These are phyloP conservation scores for Phytomonas serpens DNA, from an alignment of 208 protist genomes.

Conservation along the genomic window DNA sequence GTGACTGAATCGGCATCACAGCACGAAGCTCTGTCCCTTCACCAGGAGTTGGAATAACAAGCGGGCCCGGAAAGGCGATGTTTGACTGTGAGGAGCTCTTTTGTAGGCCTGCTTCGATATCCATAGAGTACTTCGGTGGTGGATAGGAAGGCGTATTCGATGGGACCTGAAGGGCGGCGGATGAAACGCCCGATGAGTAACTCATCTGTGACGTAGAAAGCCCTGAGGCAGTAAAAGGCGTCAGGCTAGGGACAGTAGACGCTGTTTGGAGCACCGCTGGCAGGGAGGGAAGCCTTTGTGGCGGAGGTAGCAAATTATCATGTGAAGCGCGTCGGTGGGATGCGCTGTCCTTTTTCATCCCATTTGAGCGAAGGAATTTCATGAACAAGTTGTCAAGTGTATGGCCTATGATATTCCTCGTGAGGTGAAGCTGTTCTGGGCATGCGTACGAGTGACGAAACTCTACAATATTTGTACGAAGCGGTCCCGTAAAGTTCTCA, in stretches of 20 bases:
- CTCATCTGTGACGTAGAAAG: not conserved
- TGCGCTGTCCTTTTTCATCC: not conserved
- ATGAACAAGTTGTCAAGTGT: conserved; percentile 11
- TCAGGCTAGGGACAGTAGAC: not conserved
- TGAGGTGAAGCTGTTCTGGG: conserved; percentile 40
- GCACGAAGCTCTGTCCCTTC: not conserved
- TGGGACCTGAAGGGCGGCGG: not conserved
- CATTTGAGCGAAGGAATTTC: conserved; percentile 2
- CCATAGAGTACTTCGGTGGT: not conserved
- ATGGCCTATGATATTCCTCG: conserved; percentile 21
- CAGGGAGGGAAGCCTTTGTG: conserved; percentile 7
- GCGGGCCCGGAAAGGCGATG: not conserved
- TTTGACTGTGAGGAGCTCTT: not conserved
- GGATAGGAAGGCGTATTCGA: not conserved
- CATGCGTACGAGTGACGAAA: conserved; percentile 37
- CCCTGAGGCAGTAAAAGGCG: not conserved
- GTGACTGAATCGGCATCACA: not conserved
- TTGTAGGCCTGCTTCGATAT: not conserved
- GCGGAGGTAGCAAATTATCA: not conserved
- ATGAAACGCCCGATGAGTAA: not conserved
- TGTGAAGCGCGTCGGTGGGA: not conserved
- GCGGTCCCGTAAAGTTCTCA: conserved; percentile 21
- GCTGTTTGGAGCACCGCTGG: not conserved
- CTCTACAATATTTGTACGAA: conserved; percentile 44
- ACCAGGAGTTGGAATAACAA: not conserved